Evolutionary conservation across 2,329 filamentous ascomycete genomes (phyloP), one percentile per base, ranked within the genome.

Genomic region (Dothiorella sarmentorum): DNA sequence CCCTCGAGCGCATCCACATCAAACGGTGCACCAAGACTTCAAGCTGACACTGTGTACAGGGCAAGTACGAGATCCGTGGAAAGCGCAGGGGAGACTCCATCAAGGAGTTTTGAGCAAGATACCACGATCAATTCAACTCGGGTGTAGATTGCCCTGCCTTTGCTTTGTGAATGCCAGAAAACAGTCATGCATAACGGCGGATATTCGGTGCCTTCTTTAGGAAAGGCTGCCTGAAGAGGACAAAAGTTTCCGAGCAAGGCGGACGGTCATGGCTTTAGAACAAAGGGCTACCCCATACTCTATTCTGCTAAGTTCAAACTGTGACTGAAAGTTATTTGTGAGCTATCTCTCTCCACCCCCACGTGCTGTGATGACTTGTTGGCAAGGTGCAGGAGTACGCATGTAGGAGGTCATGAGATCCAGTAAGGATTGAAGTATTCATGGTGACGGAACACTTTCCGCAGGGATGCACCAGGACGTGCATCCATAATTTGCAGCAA

Each of bases 51-150:
- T 45, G 33, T 44, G 24, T 27, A 44, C 67, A 97, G 93, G 94
- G 93, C 69, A 91, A 93, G 71, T 96, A 80, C 74, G 83, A 95
- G 49, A 74, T 97, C 66, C 85, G 91, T 66, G 93, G 86, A 60
- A 97, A 97, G 87, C 83, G 90, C 74, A 88, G 84, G 75, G 92
- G 91, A 57, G 93, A 97, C 71, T 81, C 87, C n/a, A 82, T 95
- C 68, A 78, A 80, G 58, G 92, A 97, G 76, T 93, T 83, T 73
- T 97, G 77, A 67, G 62, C 37, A 68, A 60, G 49, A 59, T 53
- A 53, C 37, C 45, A 59, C 35, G 7, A 51, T 38, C 47, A 38
- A 26, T 37, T 20, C 22, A 18, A 17, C n/a, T 24, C 20, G 47
- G 31, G 18, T 18, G 13, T 52, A 27, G 38, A 26, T 27, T 15